These are phyloP conservation scores for Camellia sinensis DNA, from an alignment of 148 eudicot species.

Conservation along the genomic window DNA sequence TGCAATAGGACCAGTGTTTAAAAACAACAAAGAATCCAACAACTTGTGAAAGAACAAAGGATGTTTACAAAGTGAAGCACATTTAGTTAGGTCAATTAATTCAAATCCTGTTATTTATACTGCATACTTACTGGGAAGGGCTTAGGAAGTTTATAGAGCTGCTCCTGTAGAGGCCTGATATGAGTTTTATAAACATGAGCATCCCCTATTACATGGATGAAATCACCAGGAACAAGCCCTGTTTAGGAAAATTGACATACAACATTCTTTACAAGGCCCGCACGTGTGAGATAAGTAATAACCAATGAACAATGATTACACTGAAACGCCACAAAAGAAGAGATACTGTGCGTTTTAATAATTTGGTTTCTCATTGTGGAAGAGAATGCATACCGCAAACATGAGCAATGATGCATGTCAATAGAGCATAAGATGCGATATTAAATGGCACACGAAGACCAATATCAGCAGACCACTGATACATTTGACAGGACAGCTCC, in stretches of 20 bases:
- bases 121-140: constrained; percentile 19
- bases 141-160: constrained; percentile 17
- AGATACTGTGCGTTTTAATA: neutral
- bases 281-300: neutral
- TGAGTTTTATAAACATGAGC: constrained; percentile 23
- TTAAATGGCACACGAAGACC: constrained; percentile 22
- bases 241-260: neutral
- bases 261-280: neutral
- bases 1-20: neutral
- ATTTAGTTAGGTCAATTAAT: neutral
- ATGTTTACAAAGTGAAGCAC: neutral
- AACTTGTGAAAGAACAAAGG: neutral
- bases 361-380: neutral
- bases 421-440: constrained; percentile 23
- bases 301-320: neutral
- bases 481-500: constrained; percentile 26
- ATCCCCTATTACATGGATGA: constrained; percentile 23
- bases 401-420: constrained; percentile 27
- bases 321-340: neutral
- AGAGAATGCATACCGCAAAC: constrained; percentile 18
- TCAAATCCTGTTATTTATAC: neutral
- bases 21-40: neutral
- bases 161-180: constrained; percentile 20
- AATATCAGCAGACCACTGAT: constrained; percentile 21
- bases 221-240: constrained; percentile 26